phyloP scores from a whole-genome alignment of 148 eudicot species.

The Rhododendron griersonianum region DNA sequence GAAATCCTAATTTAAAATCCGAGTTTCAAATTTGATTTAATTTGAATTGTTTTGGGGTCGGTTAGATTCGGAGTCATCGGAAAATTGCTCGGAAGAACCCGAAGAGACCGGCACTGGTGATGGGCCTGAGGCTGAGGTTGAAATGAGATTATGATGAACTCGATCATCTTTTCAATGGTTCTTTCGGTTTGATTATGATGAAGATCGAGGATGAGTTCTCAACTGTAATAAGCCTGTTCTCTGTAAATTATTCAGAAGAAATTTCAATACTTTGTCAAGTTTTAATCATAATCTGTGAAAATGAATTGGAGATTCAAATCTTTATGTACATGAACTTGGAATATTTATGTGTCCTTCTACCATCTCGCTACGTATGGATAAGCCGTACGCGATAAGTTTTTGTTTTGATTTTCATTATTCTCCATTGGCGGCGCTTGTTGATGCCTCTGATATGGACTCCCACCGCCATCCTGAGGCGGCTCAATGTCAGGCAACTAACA shows the following conservation, averaged over 20 bases:
- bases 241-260: not conserved
- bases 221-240: not conserved
- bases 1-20: too few species aligned
- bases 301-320: conserved; percentile 1
- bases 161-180: not conserved
- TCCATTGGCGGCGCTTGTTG: too few species aligned
- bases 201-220: not conserved
- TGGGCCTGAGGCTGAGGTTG: not conserved
- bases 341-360: not conserved
- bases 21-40: not conserved
- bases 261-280: not conserved
- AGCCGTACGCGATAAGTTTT: not conserved
- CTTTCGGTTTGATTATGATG: not conserved
- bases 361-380: not conserved
- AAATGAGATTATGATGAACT: not conserved
- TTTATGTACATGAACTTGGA: not conserved
- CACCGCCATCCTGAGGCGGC: too few species aligned
- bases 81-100: conserved; percentile 1
- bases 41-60: not conserved
- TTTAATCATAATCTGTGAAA: not conserved
- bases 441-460: too few species aligned
- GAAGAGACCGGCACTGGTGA: not conserved
- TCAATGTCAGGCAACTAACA: too few species aligned
- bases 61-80: conserved; percentile 15
- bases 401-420: not conserved